These are phyloP conservation scores for Candida gorgasii DNA, from an alignment of 805 yeast species.

Conservation along the genomic window DNA sequence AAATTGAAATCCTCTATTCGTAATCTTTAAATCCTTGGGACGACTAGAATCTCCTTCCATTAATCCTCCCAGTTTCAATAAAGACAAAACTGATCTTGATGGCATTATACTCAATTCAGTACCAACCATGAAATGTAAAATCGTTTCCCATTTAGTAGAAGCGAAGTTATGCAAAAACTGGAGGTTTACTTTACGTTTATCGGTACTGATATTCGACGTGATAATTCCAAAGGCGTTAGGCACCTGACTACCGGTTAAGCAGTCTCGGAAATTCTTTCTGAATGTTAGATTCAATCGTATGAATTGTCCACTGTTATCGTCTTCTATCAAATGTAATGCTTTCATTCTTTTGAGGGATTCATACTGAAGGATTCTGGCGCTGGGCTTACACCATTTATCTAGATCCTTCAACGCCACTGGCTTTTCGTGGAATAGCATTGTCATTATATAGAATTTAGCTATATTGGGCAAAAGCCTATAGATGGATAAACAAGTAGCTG, in stretches of 20 bases:
- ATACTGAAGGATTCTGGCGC: slow-evolving; percentile 57
- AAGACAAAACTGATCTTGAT: slow-evolving; percentile 75
- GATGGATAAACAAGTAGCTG: slow-evolving; percentile 95
- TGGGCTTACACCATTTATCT: slow-evolving; percentile 73
- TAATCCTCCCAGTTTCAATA: slow-evolving; percentile 77
- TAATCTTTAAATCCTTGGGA: slow-evolving; percentile 57
- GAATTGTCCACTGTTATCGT: slow-evolving; percentile 47
- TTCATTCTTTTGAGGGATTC: slow-evolving; percentile 80
- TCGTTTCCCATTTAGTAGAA: slow-evolving; percentile 88
- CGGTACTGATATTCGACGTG: slow-evolving; percentile 45
- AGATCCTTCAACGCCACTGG: slow-evolving; percentile 67
- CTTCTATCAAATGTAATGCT: slow-evolving; percentile 72
- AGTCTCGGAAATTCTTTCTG: slow-evolving; percentile 72
- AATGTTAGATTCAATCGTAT: slow-evolving; percentile 71
- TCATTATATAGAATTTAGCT: slow-evolving; percentile 86
- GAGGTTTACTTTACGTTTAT: slow-evolving; percentile 59
- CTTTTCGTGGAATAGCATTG: slow-evolving; percentile 78
- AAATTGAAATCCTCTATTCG: slow-evolving; percentile 93
- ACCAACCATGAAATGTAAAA: slow-evolving; percentile 96
- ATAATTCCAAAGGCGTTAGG: slow-evolving; percentile 77
- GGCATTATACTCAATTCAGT: slow-evolving; percentile 72
- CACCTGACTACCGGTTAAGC: slow-evolving; percentile 75
- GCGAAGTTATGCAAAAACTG: slow-evolving; percentile 78
- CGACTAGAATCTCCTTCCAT: slow-evolving; percentile 64
- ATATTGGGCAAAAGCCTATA: slow-evolving; percentile 84